Evolutionary conservation across 768 basidiomycete genomes (phyloP).

Genomic region (Saitozyma podzolica): DNA sequence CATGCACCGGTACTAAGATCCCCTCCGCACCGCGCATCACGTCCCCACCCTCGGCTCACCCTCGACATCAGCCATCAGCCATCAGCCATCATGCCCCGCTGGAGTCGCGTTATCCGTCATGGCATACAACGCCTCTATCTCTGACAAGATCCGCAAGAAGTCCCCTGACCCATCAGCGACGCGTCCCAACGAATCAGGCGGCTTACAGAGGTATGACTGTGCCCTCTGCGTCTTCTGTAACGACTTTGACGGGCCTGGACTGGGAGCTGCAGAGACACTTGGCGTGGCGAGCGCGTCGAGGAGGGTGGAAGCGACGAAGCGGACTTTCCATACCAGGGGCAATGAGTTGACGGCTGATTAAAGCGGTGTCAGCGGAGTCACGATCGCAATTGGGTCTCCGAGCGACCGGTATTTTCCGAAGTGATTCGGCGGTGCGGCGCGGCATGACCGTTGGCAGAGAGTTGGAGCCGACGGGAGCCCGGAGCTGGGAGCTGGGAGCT

Average conservation of each 20-base stretch:
- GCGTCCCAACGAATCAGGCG: not conserved
- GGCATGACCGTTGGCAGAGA: too few species aligned
- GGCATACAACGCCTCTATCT: slow-evolving; percentile 87
- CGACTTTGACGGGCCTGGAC: slow-evolving; percentile 59
- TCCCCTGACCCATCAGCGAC: slow-evolving; percentile 63
- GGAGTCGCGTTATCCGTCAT: slow-evolving; percentile 32
- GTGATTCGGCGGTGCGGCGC: too few species aligned
- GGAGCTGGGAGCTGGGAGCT: too few species aligned
- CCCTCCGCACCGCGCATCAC: too few species aligned
- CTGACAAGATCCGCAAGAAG: slow-evolving; percentile 84
- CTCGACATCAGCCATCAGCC: not conserved
- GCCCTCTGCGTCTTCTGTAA: slow-evolving; percentile 79
- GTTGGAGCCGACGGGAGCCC: too few species aligned
- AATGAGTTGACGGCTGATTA: slow-evolving; percentile 40
- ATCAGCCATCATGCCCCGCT: not conserved
- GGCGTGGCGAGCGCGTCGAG: slow-evolving; percentile 71
- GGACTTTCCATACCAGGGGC: slow-evolving; percentile 74
- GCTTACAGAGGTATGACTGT: slow-evolving; percentile 75
- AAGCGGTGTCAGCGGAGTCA: too few species aligned
- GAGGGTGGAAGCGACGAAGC: slow-evolving; percentile 86
- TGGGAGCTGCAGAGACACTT: not conserved
- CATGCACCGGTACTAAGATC: too few species aligned
- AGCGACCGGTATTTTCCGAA: too few species aligned
- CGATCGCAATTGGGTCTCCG: too few species aligned
- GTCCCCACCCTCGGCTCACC: too few species aligned